phyloP scores from a whole-genome alignment of 2,329 filamentous ascomycete species.

The Periconia digitata region DNA sequence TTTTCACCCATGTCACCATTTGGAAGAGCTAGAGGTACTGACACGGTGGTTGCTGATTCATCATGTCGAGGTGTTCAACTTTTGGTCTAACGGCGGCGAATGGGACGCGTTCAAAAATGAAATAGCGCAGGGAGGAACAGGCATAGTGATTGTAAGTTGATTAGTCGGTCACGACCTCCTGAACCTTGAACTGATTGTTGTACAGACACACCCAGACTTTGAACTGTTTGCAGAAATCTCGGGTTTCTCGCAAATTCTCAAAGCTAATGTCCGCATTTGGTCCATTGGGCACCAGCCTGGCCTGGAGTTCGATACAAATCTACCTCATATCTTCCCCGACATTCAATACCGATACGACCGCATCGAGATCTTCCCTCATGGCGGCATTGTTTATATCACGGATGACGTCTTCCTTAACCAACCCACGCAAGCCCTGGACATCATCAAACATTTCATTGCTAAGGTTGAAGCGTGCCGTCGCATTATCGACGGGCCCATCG shows the following conservation, averaged over 20 bases:
- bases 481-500: conserved; percentile 13
- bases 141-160: conserved; percentile 31
- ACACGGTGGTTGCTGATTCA: conserved; percentile 35
- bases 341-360: conserved; percentile 22
- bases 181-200: conserved; percentile 8
- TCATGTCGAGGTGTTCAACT: conserved; percentile 28
- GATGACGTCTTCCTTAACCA: conserved; percentile 46
- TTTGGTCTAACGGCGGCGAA: conserved; percentile 23
- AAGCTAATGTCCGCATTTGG: conserved; percentile 33
- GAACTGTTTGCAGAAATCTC: conserved; percentile 33
- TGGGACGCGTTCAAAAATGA: conserved; percentile 30
- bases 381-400: conserved; percentile 46
- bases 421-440: conserved; percentile 39
- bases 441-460: conserved; percentile 40
- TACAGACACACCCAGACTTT: conserved; percentile 34
- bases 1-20: conserved; percentile 29
- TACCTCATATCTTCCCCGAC: conserved; percentile 7
- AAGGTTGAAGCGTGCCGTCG: conserved; percentile 27
- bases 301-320: conserved; percentile 12
- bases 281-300: conserved; percentile 33
- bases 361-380: conserved; percentile 42
- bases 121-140: conserved; percentile 19
- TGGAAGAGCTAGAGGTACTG: conserved; percentile 31
- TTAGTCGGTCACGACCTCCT: no score
- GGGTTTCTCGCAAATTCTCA: conserved; percentile 34